A percentile compares a stretch with the other conserved stretches of the same genome.
phyloP scores from a whole-genome alignment of 2,329 filamentous ascomycete genomes.

The Coniella vitis region DNA sequence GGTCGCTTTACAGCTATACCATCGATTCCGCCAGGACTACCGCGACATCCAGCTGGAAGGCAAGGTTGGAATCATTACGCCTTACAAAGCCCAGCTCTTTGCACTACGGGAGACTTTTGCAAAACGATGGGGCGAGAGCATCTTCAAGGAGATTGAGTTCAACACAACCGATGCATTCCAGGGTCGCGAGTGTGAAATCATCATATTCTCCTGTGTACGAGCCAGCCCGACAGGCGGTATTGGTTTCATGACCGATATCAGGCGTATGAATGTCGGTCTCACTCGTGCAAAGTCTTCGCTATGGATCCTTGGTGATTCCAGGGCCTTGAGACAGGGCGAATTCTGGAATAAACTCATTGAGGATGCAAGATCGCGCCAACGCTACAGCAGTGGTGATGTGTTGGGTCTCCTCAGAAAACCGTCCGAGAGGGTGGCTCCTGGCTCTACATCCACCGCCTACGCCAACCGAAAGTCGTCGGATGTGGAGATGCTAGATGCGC shows the following conservation, averaged over 20 bases:
- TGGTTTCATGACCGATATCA: constrained; percentile 95
- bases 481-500: constrained; percentile 22
- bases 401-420: constrained; percentile 41
- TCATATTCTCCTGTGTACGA: constrained; percentile 97
- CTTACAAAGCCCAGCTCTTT: constrained; percentile 88
- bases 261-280: constrained; percentile 98
- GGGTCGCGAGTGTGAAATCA: constrained; percentile 92
- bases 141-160: constrained; percentile 82
- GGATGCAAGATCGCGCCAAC: constrained; percentile 66
- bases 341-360: constrained; percentile 86
- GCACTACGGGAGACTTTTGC: constrained; percentile 73
- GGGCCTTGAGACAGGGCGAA: constrained; percentile 76
- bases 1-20: constrained; percentile 78
- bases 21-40: constrained; percentile 70
- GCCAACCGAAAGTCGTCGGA: constrained; percentile 14
- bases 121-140: constrained; percentile 63
- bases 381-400: constrained; percentile 66
- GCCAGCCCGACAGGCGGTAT: constrained; percentile 90
- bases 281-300: constrained; percentile 94
- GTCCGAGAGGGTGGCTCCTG: constrained; percentile 28
- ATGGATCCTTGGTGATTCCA: constrained; percentile 92
- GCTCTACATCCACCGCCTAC: constrained; percentile 15
- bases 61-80: constrained; percentile 95
- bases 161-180: constrained; percentile 99
- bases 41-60: constrained; percentile 61